Base-by-base conservation (phyloP, 2,329 filamentous ascomycete species). In the Trichophyton verrucosum region DNA sequence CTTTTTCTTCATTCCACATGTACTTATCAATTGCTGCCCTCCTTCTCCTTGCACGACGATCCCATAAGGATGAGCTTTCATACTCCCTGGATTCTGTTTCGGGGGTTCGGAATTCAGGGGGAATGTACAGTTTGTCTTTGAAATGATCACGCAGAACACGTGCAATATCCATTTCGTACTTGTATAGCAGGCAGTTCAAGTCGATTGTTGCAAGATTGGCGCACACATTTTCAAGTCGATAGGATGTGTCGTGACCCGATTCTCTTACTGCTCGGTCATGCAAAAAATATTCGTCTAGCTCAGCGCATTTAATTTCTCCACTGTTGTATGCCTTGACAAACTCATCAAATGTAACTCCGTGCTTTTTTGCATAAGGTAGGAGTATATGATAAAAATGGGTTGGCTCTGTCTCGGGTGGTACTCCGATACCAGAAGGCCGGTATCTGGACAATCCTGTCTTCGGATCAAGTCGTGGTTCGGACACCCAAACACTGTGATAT, bases 181-280 rank as follows among this genome's bases (percentile, higher is more conserved):
- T 97, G 82, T 94, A 99, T 30, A 99, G 78, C 33, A 96, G 80
- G 30, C 91, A 94, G 76, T 99, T 97, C 60, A 97, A 81, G 70
- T 99, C 94, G 62, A 97, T 89, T 0, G 91, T 96, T 9, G 91
- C 94, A 27, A 97, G 79, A 70, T 96, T 85, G 9, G 89, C 94
- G 68, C 88, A 91, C 24, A 95, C 82, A 55, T 85, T 86, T 75
- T 97, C 94, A 20, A 99, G 81, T 17, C 94, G 89, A 75, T 97
- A 97, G 15, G 89, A 89, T 1, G 94, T 99, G 72, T 99, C 94
- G 73, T 99, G 94, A 11, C 94, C 94, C 17, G 92, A 96, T 74
- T 99, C 94, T 66, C 94, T 87, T 38, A 97, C 91, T 1, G 92
- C 91, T 62, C 94, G 88, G 72, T 99, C 94, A 72, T 99, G 94